A percentile compares a stretch with the other conserved stretches of the same genome.
Conservation (phyloP, 2,329 filamentous ascomycete species). For the Xylariomycetidae sp. region DNA sequence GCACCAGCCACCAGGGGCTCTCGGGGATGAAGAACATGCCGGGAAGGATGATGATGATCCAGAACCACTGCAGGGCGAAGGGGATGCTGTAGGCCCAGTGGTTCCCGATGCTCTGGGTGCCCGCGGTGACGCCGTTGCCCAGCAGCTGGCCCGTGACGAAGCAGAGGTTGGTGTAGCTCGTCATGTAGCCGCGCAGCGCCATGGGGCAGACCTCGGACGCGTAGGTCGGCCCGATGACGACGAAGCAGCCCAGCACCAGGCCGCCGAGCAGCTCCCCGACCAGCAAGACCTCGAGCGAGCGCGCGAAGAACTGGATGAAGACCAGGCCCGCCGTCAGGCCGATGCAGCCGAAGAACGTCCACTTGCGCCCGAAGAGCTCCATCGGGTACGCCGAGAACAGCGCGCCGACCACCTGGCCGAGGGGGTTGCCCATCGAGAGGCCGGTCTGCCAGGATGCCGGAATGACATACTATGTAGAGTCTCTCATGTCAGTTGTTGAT, state of each 20-base stretch:
- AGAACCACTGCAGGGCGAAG: conserved; percentile 47
- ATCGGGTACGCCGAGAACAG: conserved; percentile 44
- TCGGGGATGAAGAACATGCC: conserved; percentile 44
- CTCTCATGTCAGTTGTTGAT: not conserved
- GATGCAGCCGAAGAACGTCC: conserved; percentile 41
- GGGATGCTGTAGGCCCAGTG: conserved; percentile 48
- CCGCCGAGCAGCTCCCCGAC: conserved; percentile 58
- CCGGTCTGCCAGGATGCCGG: conserved; percentile 42
- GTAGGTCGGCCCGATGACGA: conserved; percentile 54
- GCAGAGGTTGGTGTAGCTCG: conserved; percentile 57
- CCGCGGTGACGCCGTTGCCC: conserved; percentile 42
- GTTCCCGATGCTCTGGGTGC: conserved; percentile 32
- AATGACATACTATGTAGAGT: conserved; percentile 19
- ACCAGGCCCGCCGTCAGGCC: conserved; percentile 46
- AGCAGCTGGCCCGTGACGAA: conserved; percentile 60
- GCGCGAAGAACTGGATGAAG: conserved; percentile 60
- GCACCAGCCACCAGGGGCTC: conserved; percentile 46
- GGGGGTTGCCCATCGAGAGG: conserved; percentile 48
- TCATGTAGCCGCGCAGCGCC: conserved; percentile 52
- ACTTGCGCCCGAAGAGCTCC: conserved; percentile 40
- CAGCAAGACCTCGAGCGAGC: conserved; percentile 50
- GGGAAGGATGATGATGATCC: conserved; percentile 40
- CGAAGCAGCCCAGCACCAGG: conserved; percentile 57
- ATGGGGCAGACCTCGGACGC: conserved; percentile 58
- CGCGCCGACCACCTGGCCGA: conserved; percentile 54